A percentile compares a stretch with the other conserved stretches of the same genome.
These are phyloP conservation scores for Hypoxylon perforatum DNA, from an alignment of 495 filamentous ascomycete genomes.

Conservation along the genomic window DNA sequence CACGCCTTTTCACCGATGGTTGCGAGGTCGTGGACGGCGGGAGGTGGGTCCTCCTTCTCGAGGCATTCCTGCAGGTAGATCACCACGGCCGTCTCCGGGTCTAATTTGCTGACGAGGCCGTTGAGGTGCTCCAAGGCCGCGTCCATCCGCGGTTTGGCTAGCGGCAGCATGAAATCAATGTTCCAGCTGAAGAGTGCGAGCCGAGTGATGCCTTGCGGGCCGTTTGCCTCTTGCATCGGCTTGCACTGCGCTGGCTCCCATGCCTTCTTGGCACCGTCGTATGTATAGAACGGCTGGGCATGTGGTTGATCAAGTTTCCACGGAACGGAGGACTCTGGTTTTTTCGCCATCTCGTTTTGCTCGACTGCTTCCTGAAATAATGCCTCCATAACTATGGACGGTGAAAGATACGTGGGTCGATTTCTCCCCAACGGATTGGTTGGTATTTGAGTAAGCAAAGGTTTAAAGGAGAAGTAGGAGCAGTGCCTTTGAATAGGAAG, in stretches of 20 bases:
- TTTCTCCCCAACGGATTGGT: too few species aligned
- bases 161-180: constrained; percentile 60
- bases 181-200: constrained; percentile 56
- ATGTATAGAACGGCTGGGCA: constrained; percentile 26
- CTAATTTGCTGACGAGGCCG: constrained; percentile 23
- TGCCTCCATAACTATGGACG: constrained; percentile 22
- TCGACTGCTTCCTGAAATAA: constrained; percentile 19
- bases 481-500: too few species aligned
- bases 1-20: constrained; percentile 53
- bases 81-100: constrained; percentile 42
- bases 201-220: constrained; percentile 5
- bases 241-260: constrained; percentile 14
- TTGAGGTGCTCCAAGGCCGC: constrained; percentile 56
- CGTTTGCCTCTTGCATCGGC: neutral
- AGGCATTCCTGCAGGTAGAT: constrained; percentile 66
- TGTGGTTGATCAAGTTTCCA: constrained; percentile 34
- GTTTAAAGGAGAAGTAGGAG: too few species aligned
- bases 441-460: too few species aligned
- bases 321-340: constrained; percentile 2
- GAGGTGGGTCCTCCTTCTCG: too few species aligned
- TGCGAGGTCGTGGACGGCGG: too few species aligned
- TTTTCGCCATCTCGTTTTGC: neutral
- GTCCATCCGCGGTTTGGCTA: constrained; percentile 53
- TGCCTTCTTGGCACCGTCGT: constrained; percentile 11
- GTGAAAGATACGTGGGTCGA: too few species aligned